Percentiles rank a stretch among this genome's conserved stretches.
Conservation (phyloP, 2,329 filamentous ascomycete species). For the Fusarium penzigii region DNA sequence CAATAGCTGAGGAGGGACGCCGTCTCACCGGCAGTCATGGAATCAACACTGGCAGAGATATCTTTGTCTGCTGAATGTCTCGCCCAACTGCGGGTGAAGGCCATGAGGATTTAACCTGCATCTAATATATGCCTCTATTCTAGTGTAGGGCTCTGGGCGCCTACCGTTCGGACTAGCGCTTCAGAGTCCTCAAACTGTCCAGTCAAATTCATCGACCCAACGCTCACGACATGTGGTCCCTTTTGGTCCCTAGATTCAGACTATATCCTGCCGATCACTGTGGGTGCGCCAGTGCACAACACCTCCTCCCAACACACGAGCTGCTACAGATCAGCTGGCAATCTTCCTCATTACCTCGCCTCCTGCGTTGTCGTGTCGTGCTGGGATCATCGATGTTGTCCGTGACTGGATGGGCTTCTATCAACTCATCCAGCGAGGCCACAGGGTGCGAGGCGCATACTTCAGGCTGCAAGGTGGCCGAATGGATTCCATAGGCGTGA, state of each 20-base stretch:
- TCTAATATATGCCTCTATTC: no score
- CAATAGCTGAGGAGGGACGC: no score
- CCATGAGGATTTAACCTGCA: no score
- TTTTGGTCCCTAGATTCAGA: neutral
- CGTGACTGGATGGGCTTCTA: conserved; percentile 9
- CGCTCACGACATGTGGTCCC: neutral
- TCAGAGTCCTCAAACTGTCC: no score
- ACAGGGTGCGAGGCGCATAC: conserved; percentile 16
- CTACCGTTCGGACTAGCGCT: no score
- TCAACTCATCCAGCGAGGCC: conserved; percentile 8
- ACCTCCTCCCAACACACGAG: conserved; percentile 52
- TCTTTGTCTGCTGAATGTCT: no score
- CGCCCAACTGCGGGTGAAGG: no score
- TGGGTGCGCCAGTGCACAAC: conserved; percentile 39
- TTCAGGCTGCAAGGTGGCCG: conserved; percentile 70
- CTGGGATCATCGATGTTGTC: conserved; percentile 8
- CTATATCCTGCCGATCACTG: conserved; percentile 19
- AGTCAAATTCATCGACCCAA: neutral
- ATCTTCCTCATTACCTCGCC: conserved; percentile 27
- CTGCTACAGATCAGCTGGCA: conserved; percentile 56
- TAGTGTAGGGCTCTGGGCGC: no score
- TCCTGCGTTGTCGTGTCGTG: conserved; percentile 8
- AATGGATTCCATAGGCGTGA: conserved; percentile 73
- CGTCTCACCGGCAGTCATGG: no score
- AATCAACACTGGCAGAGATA: no score